A percentile compares a stretch with the other conserved stretches of the same genome.
These are phyloP conservation scores for Elsinoe perseae DNA, from an alignment of 2,329 filamentous ascomycete species.

Conservation along the genomic window DNA sequence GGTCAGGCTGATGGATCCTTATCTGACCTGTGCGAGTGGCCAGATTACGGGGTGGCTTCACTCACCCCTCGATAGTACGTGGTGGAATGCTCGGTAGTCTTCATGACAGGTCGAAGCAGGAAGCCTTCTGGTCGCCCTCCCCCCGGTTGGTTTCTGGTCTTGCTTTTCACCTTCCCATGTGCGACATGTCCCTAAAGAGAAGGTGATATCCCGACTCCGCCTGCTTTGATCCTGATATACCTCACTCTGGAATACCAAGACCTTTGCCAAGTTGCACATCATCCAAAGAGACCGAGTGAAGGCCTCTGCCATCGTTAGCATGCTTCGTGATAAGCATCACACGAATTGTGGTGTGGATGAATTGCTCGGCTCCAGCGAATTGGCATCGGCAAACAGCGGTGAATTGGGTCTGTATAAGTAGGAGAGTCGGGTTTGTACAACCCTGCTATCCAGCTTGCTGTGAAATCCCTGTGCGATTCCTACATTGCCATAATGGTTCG, in stretches of 20 bases:
- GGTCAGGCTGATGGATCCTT: not conserved
- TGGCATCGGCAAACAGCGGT: not conserved
- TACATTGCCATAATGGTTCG: not conserved
- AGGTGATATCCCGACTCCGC: constrained; percentile 1
- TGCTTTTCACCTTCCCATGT: not conserved
- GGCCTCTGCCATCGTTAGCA: not conserved
- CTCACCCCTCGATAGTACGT: too few relatives aligned
- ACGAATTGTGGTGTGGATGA: not conserved
- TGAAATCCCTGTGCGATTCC: not conserved
- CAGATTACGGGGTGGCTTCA: not conserved
- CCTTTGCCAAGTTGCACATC: not conserved
- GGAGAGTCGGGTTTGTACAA: not conserved
- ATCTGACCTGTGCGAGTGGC: not conserved
- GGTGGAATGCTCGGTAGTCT: too few relatives aligned
- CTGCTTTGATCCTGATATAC: not conserved
- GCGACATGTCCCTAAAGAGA: constrained; percentile 1
- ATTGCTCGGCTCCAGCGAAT: not conserved
- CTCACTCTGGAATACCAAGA: constrained; percentile 10
- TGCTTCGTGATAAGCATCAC: not conserved
- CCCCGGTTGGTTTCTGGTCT: not conserved
- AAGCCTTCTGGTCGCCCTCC: not conserved
- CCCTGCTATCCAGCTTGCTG: not conserved
- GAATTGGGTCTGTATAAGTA: not conserved
- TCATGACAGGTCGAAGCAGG: not conserved
- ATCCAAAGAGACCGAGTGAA: not conserved